Evolutionary conservation across 2,329 filamentous ascomycete genomes (phyloP), one percentile per base, ranked within the genome.

Genomic region (Sporothrix variecibatus): DNA sequence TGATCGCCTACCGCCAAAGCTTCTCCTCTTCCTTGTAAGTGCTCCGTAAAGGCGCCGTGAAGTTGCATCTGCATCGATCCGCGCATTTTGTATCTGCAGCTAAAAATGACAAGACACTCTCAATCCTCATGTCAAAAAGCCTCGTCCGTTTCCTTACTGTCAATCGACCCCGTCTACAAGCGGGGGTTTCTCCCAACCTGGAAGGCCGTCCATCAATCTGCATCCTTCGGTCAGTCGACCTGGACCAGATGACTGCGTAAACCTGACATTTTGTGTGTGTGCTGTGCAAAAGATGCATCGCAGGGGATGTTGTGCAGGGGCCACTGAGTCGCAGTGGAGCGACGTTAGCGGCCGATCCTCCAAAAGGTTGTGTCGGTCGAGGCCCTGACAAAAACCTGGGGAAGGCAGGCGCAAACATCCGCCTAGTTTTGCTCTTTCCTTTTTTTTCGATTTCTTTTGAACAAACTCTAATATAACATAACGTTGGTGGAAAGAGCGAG

Each of bases 141-240:
- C 23, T 43, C 34, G 62, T 28, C 38, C 6, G 38, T 28, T 46
- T 28, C 3, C n/a, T 9, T 43, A n/a, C 7, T 67, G 9, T 26
- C 9, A 46, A 43, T 12, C 11, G 23, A 46, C 26, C 38, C 62
- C 15, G 23, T 9, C 62, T 43, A 7, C 23, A 67, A 15, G 62
- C 65, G 65, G 65, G 43, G 65, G 26, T 68, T 31, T 68, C 43
- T 49, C 65, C 65, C 26, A 68, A 68, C 43, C 26, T n/a, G 65
- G 43, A 49, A 51, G n/a, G 40, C 20, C 23, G 12, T n/a, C 6
- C 43, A 49, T 17, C 6, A 43, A 43, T 43, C 40, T 43, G 40
- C 23, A 34, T 68, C 64, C 12, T 31, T 60, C 53, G 28, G 56
- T 28, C 62, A 43, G 62, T 43, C 34, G 38, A 62, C 20, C 62